Evolutionary conservation across 1,284 basidiomycete genomes (phyloP).

Genomic region (Trichosporon sp.): DNA sequence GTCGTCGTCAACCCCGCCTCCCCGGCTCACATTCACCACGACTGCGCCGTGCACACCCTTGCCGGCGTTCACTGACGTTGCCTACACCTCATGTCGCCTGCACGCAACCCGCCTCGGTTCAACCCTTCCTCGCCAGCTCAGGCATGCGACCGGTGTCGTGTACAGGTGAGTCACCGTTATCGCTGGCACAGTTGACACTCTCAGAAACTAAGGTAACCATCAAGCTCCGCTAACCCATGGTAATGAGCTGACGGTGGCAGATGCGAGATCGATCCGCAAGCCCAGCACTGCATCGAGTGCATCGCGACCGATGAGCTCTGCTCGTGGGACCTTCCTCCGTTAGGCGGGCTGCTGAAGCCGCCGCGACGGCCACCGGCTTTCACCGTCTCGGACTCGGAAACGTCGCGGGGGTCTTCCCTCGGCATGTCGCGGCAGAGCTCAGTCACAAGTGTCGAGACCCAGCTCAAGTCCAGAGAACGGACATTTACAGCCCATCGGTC

Average conservation of each 20-base stretch:
- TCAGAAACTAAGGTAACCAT: constrained; percentile 29
- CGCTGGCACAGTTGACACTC: constrained; percentile 8
- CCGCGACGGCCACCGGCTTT: constrained; percentile 1
- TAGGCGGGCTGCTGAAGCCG: neutral
- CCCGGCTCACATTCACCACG: neutral
- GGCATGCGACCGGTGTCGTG: constrained; percentile 42
- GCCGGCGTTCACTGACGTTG: neutral
- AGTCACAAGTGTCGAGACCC: neutral
- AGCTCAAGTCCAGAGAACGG: neutral
- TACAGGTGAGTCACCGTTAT: constrained; percentile 32
- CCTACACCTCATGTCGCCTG: neutral
- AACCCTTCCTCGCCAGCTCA: constrained; percentile 26
- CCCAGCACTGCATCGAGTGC: constrained; percentile 34
- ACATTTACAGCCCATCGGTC: constrained; percentile 21
- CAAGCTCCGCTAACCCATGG: too few relatives aligned
- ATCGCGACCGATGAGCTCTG: constrained; percentile 13
- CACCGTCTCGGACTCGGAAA: neutral
- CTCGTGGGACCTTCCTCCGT: constrained; percentile 15
- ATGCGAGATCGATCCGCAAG: constrained; percentile 30
- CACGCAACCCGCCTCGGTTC: neutral
- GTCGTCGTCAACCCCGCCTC: neutral
- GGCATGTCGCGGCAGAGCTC: constrained; percentile 23
- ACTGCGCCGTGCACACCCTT: neutral
- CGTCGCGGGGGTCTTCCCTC: constrained; percentile 8
- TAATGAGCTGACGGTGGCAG: neutral